These are phyloP conservation scores for Hypoxylon lienhwacheense DNA, from an alignment of 495 filamentous ascomycete species.

Conservation along the genomic window DNA sequence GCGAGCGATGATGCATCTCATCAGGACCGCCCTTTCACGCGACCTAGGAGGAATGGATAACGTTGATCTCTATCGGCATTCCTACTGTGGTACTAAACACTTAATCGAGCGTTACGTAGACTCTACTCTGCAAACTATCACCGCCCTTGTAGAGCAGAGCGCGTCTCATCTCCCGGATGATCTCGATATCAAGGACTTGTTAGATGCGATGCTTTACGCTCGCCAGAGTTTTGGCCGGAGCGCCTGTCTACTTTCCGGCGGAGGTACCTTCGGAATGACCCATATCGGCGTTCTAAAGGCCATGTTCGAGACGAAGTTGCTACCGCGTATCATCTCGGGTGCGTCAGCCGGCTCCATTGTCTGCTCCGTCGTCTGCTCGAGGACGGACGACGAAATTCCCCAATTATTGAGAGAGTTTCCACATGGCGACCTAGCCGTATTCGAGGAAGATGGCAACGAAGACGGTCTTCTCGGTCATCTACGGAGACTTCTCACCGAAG, in stretches of 20 bases:
- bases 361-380: constrained; percentile 79
- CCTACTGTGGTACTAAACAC: constrained; percentile 81
- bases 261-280: constrained; percentile 93
- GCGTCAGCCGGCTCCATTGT: constrained; percentile 95
- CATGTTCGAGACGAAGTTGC: constrained; percentile 70
- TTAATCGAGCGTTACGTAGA: constrained; percentile 86
- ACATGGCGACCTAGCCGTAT: constrained; percentile 81
- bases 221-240: constrained; percentile 88
- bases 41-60: constrained; percentile 86
- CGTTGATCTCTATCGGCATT: constrained; percentile 77
- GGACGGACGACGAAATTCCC: constrained; percentile 83
- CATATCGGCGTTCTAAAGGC: constrained; percentile 93
- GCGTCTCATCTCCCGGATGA: constrained; percentile 51
- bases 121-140: constrained; percentile 71
- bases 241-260: constrained; percentile 83
- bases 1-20: constrained; percentile 69
- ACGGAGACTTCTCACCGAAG: constrained; percentile 76
- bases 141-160: constrained; percentile 66
- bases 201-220: constrained; percentile 71
- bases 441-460: constrained; percentile 70
- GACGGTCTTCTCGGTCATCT: constrained; percentile 69
- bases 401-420: constrained; percentile 70
- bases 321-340: constrained; percentile 91
- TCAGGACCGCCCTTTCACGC: constrained; percentile 79
- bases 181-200: constrained; percentile 64